Evolutionary conservation across 768 basidiomycete species (phyloP), one percentile per base, ranked within the genome.

Genomic region (Rhodotorula graminis): DNA sequence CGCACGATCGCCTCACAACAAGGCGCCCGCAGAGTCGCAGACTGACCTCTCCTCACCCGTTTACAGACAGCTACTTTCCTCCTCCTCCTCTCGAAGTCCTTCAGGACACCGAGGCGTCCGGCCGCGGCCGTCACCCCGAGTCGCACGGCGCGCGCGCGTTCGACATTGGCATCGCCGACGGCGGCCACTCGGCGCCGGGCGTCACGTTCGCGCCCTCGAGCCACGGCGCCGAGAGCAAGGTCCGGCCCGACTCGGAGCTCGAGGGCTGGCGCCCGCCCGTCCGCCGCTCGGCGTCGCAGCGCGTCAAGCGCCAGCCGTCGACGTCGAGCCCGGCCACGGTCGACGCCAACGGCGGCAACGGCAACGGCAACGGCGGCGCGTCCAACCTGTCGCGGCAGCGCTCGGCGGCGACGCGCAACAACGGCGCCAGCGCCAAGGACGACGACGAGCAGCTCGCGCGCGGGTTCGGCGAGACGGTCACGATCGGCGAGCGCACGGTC

Each of bases 51-150:
- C n/a, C n/a, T n/a, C n/a, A n/a, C n/a, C n/a, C n/a, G n/a, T n/a
- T n/a, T n/a, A n/a, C n/a, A 75, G 72, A 71, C 57, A 68, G 69
- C 2, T 76, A 73, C 69, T 76, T 73, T 46, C 75, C 75, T 3
- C 60, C 47, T 4, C 69, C 75, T 21, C 72, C 75, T 3, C 18
- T 61, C 2, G 63, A 58, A 6, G 67, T 67, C 14, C 55, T 71
- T 0, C 11, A 31, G n/a, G 69, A 71, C 59, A 15, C 19, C 27
- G 71, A 73, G 46, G 72, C 75, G 1, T 61, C 27, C 27, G 71
- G 75, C 2, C 29, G 44, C 5, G 57, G 44, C 23, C 62, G 75
- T 0, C 61, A 73, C 64, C 65, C 66, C 0, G 75, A 70, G 8
- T 65, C 62, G 3, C 19, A 65, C 40, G 72, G 71, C 25, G 75